These are phyloP conservation scores for Talaromyces sp. DNA, from an alignment of 2,329 filamentous ascomycete species.

Conservation along the genomic window DNA sequence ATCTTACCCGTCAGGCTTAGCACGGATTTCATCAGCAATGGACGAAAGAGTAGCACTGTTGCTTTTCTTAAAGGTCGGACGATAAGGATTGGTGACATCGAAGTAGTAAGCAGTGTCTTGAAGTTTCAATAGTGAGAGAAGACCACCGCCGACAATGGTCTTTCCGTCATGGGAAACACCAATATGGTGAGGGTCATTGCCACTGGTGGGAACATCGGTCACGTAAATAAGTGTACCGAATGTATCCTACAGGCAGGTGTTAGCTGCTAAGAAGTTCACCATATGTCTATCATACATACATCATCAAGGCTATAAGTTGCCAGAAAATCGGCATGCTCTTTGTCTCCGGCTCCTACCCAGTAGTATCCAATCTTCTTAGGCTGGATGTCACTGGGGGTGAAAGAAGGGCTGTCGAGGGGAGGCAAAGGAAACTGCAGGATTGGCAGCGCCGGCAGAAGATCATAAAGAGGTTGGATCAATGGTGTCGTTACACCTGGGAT, in stretches of 20 bases:
- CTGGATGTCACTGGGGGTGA: conserved; percentile 53
- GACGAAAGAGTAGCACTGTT: conserved; percentile 58
- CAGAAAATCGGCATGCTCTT: conserved; percentile 58
- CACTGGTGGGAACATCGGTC: conserved; percentile 57
- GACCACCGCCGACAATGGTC: conserved; percentile 55
- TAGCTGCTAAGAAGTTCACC: conserved; percentile 12
- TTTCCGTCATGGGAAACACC: conserved; percentile 55
- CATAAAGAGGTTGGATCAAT: conserved; percentile 34
- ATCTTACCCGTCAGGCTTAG: conserved; percentile 54
- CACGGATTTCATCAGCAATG: conserved; percentile 61
- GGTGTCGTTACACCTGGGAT: conserved; percentile 60
- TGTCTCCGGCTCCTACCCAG: conserved; percentile 61
- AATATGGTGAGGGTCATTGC: conserved; percentile 60
- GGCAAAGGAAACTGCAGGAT: conserved; percentile 60
- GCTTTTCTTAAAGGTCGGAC: conserved; percentile 57
- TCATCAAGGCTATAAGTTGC: conserved; percentile 59
- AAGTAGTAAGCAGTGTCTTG: conserved; percentile 63
- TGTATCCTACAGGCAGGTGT: conserved; percentile 45
- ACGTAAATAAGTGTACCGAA: conserved; percentile 59
- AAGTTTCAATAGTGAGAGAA: conserved; percentile 57
- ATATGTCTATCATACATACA: conserved; percentile 31
- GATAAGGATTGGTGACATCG: conserved; percentile 57
- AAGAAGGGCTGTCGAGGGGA: conserved; percentile 53
- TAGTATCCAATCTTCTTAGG: conserved; percentile 66
- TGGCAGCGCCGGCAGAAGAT: conserved; percentile 52